These are phyloP conservation scores for Apophysomyces trapeziformis DNA, from an alignment of 371 early-diverging fungal genomes.

Conservation along the genomic window DNA sequence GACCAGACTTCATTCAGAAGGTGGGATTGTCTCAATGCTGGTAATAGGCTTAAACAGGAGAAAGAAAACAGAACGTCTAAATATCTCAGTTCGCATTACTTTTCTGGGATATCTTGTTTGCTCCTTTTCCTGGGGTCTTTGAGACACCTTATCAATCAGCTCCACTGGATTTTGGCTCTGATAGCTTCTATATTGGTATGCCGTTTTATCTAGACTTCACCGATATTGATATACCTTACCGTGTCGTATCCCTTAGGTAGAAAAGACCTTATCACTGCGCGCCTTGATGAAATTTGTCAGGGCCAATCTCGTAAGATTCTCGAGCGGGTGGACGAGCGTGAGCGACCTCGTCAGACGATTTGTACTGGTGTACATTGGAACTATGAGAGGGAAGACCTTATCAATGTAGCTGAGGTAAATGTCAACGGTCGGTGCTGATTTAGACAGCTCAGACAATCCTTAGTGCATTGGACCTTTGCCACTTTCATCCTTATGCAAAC, in stretches of 20 bases:
- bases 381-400: slow-evolving; percentile 48
- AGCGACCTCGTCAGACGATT: slow-evolving; percentile 46
- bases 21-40: slow-evolving; percentile 59
- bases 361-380: slow-evolving; percentile 73
- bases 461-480: slow-evolving; percentile 65
- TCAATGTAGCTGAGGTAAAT: slow-evolving; percentile 62
- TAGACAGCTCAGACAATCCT: neutral
- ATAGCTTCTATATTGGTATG: slow-evolving; percentile 68
- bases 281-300: slow-evolving; percentile 51
- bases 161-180: slow-evolving; percentile 72
- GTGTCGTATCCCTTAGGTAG: slow-evolving; percentile 32
- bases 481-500: slow-evolving; percentile 58
- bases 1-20: slow-evolving; percentile 67
- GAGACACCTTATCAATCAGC: slow-evolving; percentile 76
- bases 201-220: neutral
- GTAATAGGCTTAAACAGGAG: slow-evolving; percentile 16
- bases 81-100: slow-evolving; percentile 56
- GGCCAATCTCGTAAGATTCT: slow-evolving; percentile 48
- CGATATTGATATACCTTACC: neutral
- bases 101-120: slow-evolving; percentile 79
- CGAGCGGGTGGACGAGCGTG: slow-evolving; percentile 48
- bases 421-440: slow-evolving; percentile 6
- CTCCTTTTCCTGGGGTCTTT: slow-evolving; percentile 70
- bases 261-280: slow-evolving; percentile 55
- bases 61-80: neutral